Evolutionary conservation across 768 basidiomycete genomes (phyloP), one percentile per base, ranked within the genome.

Genomic region (Psilocybe azurescens): DNA sequence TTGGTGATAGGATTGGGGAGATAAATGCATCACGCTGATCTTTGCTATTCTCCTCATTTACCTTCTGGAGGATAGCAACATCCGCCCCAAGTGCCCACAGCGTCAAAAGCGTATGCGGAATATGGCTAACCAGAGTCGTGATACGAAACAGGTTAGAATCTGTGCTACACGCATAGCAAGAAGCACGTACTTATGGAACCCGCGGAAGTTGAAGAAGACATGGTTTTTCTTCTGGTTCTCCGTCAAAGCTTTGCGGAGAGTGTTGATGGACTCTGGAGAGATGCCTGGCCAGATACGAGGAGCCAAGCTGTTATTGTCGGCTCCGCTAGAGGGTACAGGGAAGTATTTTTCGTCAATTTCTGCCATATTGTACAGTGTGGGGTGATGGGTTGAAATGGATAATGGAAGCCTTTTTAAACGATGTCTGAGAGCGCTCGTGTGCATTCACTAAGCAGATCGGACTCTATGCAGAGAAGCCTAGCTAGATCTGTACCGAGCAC

Each of bases 71-170:
- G 24, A 79, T 69, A 28, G 72, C 62, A 1, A 67, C 72, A 62
- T 79, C 73, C 0, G 83, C 89, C 1, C 90, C 90, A 10, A 92
- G 71, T 0, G 79, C 78, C 77, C 86, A 91, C 2, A 86, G 79
- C 5, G 87, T 86, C 28, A 89, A 71, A 18, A 83, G 64, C 29
- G 83, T 85, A 64, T 90, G 88, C 4, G 83, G 75, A 36, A 82
- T 73, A 73, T 91, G 89, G 64, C 74, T 80, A 50, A 24, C 16
- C 10, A 30, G 24, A 44, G 24, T 8, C 9, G 30, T 41, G 18
- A 32, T 13, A 10, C n/a, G 14, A 41, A 32, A 20, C 18, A 38
- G n/a, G n/a, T 33, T 5, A 48, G 44, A 14, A 39, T 33, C 24
- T 16, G 16, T 3, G 13, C 28, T 48, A 36, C 16, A 33, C 1